These are phyloP conservation scores for Scopulariopsis brevicaulis DNA, from an alignment of 2,329 filamentous ascomycete genomes.

Conservation along the genomic window DNA sequence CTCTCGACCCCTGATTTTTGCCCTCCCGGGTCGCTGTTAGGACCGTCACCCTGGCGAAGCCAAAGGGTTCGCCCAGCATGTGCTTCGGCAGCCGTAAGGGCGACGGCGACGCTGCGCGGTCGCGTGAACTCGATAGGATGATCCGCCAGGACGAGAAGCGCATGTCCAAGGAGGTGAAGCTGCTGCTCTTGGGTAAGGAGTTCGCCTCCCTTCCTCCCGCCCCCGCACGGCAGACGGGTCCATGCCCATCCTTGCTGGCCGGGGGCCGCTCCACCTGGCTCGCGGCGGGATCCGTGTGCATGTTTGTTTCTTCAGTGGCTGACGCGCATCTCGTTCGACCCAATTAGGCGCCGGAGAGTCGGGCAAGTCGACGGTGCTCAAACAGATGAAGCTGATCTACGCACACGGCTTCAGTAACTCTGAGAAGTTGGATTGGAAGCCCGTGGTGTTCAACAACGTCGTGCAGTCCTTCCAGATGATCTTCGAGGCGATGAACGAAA, in stretches of 20 bases:
- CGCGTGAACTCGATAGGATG: constrained; percentile 72
- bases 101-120: constrained; percentile 39
- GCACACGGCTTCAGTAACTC: constrained; percentile 80
- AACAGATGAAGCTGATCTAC: constrained; percentile 99
- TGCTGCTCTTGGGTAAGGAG: constrained; percentile 73
- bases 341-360: constrained; percentile 77
- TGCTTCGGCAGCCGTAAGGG: constrained; percentile 50
- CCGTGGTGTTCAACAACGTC: constrained; percentile 92
- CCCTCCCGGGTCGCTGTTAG: neutral
- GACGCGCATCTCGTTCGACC: neutral
- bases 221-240: neutral
- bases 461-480: constrained; percentile 86
- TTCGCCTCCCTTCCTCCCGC: constrained; percentile 1
- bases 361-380: constrained; percentile 89
- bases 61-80: constrained; percentile 28
- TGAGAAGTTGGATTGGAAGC: constrained; percentile 87
- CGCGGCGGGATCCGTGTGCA: neutral
- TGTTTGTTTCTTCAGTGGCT: constrained; percentile 7
- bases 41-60: neutral
- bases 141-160: constrained; percentile 82
- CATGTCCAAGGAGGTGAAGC: constrained; percentile 80
- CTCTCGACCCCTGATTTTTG: neutral
- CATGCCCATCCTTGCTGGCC: neutral
- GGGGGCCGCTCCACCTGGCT: neutral
- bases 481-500: constrained; percentile 80